phyloP scores from a whole-genome alignment of 805 yeast species.

The Cyberlindnera amylophila region DNA sequence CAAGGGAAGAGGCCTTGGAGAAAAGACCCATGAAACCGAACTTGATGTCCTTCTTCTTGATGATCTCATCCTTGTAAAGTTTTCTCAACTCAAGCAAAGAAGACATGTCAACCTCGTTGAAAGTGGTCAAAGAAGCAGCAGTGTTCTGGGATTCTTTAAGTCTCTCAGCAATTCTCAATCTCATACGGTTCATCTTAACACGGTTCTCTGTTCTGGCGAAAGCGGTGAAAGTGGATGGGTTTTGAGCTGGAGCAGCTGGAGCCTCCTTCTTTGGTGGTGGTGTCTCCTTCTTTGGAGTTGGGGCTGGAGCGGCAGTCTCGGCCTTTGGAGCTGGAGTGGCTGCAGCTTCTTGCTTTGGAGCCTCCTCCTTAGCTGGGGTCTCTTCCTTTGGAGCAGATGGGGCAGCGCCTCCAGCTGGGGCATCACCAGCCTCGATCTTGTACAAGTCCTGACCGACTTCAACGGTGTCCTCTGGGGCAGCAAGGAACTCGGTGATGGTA shows the following conservation, averaged over 20 bases:
- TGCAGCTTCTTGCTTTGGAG: slow-evolving; percentile 24
- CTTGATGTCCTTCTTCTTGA: slow-evolving; percentile 90
- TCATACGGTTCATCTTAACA: slow-evolving; percentile 99
- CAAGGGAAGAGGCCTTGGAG: slow-evolving; percentile 88
- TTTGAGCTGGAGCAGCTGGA: slow-evolving; percentile 36
- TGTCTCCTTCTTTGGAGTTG: slow-evolving; percentile 25
- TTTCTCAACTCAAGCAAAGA: slow-evolving; percentile 90
- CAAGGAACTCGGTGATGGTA: slow-evolving; percentile 79
- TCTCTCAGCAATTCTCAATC: slow-evolving; percentile 97
- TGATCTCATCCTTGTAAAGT: slow-evolving; percentile 92
- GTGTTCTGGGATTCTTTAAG: slow-evolving; percentile 99
- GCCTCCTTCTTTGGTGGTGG: slow-evolving; percentile 22
- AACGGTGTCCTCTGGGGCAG: slow-evolving; percentile 85
- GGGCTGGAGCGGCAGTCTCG: slow-evolving; percentile 24
- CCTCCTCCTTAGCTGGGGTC: slow-evolving; percentile 7
- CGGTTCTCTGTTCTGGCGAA: slow-evolving; percentile 85
- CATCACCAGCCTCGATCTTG: slow-evolving; percentile 75
- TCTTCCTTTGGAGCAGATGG: slow-evolving; percentile 20
- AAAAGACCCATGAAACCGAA: slow-evolving; percentile 99
- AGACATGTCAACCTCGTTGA: slow-evolving; percentile 97
- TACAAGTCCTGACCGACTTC: slow-evolving; percentile 92
- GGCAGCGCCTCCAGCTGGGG: slow-evolving; percentile 56
- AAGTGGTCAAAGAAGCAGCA: slow-evolving; percentile 95
- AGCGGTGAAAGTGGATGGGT: slow-evolving; percentile 24
- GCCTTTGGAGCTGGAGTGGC: slow-evolving; percentile 24